A percentile compares a stretch with the other conserved stretches of the same genome.
These are phyloP conservation scores for Zymoseptoria tritici DNA, from an alignment of 2,329 filamentous ascomycete genomes.

Conservation along the genomic window DNA sequence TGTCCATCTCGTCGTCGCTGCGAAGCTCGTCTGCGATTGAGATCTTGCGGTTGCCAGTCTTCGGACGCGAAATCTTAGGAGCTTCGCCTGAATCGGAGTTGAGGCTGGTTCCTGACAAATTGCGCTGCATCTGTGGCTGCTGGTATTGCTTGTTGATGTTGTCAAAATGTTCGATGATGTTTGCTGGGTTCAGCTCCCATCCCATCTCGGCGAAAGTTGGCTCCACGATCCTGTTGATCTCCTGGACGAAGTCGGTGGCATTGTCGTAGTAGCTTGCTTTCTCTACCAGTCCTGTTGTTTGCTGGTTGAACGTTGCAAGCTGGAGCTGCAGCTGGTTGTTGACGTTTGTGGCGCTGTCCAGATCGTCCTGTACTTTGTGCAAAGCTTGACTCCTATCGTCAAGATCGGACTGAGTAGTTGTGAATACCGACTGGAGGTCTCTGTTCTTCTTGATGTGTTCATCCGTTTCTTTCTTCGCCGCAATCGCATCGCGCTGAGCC, in stretches of 20 bases:
- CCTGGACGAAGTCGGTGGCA: constrained; percentile 1
- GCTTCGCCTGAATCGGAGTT: not conserved
- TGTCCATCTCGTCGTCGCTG: not conserved
- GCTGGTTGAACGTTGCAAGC: not conserved
- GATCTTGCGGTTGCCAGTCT: not conserved
- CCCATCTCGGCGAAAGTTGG: constrained; percentile 1
- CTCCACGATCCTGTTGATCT: constrained; percentile 4
- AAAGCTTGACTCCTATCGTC: not conserved
- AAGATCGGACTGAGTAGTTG: not conserved
- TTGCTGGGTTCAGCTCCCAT: constrained; percentile 7
- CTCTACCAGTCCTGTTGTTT: not conserved
- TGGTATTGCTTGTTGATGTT: not conserved
- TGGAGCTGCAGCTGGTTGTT: not conserved
- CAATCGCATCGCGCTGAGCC: not conserved
- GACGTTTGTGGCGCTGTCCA: not conserved
- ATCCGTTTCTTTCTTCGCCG: not conserved
- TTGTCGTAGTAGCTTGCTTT: not conserved
- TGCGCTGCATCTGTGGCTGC: not conserved
- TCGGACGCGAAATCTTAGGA: not conserved
- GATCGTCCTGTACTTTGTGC: not conserved
- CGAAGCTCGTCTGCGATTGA: not conserved
- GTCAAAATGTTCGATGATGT: constrained; percentile 4
- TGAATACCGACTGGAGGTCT: not conserved
- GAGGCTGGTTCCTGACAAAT: not conserved
- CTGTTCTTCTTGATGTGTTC: not conserved